These are phyloP conservation scores for Podaxis carcinomalis DNA, from an alignment of 768 basidiomycete genomes.

Conservation along the genomic window DNA sequence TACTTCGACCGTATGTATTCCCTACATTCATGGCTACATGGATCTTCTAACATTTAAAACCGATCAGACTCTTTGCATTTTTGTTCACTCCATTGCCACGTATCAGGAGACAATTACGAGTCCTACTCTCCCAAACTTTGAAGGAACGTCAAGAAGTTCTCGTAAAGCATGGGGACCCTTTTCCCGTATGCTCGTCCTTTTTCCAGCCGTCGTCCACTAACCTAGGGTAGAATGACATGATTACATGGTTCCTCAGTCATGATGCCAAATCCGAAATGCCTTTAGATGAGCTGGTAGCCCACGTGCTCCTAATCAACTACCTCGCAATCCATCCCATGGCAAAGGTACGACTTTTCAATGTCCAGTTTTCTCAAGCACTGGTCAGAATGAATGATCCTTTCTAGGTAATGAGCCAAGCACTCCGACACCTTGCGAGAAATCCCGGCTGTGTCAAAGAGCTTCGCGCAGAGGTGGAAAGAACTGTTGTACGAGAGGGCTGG, in stretches of 20 bases:
- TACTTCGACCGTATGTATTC: constrained; percentile 5
- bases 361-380: constrained; percentile 10
- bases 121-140: background rate
- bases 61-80: background rate
- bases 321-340: constrained; percentile 13
- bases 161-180: background rate
- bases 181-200: background rate
- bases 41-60: background rate
- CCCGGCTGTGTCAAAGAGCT: constrained; percentile 24
- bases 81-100: constrained; percentile 1
- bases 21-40: background rate
- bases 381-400: background rate
- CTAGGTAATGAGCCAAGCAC: constrained; percentile 28
- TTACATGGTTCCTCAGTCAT: constrained; percentile 4
- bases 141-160: background rate
- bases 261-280: constrained; percentile 7
- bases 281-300: background rate
- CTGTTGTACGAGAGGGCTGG: constrained; percentile 25
- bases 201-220: background rate
- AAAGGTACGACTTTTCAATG: constrained; percentile 17
- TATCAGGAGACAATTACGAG: background rate
- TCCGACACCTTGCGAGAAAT: constrained; percentile 30
- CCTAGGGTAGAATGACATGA: constrained; percentile 4
- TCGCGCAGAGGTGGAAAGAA: constrained; percentile 29
- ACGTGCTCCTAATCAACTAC: constrained; percentile 3